Base-by-base conservation (phyloP, 768 basidiomycete genomes). In the Tylopilus intermedius region DNA sequence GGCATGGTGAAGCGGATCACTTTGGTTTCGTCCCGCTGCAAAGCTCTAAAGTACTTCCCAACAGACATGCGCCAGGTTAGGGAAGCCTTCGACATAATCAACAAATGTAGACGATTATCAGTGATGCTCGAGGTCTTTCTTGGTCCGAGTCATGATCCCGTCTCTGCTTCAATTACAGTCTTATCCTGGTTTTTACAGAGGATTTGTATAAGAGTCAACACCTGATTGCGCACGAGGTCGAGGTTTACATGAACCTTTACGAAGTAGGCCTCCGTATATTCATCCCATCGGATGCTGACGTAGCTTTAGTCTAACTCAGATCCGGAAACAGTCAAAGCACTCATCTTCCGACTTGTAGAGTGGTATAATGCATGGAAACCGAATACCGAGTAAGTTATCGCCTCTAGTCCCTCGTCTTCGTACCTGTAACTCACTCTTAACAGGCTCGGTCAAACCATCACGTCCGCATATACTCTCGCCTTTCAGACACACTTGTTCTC, bases 311-410 rank as follows among this genome's bases (percentile, higher is more conserved):
- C 67, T 38, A 72, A 73, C 24, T 64, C 71, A 18, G 76, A 82
- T 51, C 71, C 79, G 1, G 69, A 75, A 26, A 63, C 78, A 22
- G 74, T 91, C 8, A 71, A 73, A 11, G 67, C 71, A 24, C 76
- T 91, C 21, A 71, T 90, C 0, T 74, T 75, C 47, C 75, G 83
- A 33, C 67, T 91, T 4, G 69, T 82, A 15, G 77, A 83, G 22
- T 91, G 90, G 90, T 87, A 83, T 62, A 75, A 76, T 48, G 77
- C 80, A n/a, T 92, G 90, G 90, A 74, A 75, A 21, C 87, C 87
- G 1, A 76, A 78, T 13, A 60, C 69, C 42, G 86, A 87, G 87
- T 85, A 56, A 67, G 80, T 74, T 5, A 8, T 39, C 27, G 8
- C 24, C 33, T 18, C 38, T 32, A 27, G 13, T 30, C 18, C 44